These are phyloP conservation scores for Mortierella sp. DNA, from an alignment of 371 early-diverging fungal species.

Conservation along the genomic window DNA sequence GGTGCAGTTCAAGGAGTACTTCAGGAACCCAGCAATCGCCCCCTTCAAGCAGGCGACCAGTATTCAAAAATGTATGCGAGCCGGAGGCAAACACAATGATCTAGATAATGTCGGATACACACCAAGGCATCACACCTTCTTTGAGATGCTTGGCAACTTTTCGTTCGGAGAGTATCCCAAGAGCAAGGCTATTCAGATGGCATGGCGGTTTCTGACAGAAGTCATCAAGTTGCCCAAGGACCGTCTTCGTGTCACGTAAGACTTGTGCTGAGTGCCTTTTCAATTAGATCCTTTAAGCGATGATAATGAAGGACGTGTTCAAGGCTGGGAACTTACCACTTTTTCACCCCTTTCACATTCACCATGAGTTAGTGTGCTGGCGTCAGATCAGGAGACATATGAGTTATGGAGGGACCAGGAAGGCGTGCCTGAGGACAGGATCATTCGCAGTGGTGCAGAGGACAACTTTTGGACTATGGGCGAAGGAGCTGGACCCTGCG, in stretches of 20 bases:
- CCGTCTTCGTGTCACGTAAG: slow-evolving; percentile 77
- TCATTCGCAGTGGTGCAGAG: slow-evolving; percentile 69
- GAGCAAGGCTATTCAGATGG: slow-evolving; percentile 72
- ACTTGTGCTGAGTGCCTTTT: neutral
- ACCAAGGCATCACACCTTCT: slow-evolving; percentile 87
- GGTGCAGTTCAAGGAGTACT: slow-evolving; percentile 86
- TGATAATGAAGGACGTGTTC: neutral
- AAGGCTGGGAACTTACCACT: neutral
- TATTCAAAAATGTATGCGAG: slow-evolving; percentile 84
- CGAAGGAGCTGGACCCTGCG: slow-evolving; percentile 87
- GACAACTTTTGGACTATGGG: slow-evolving; percentile 93
- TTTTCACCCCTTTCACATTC: too few relatives aligned
- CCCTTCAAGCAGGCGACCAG: slow-evolving; percentile 75
- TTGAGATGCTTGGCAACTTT: slow-evolving; percentile 91
- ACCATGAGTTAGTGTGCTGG: slow-evolving; percentile 66
- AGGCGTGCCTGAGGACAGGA: slow-evolving; percentile 73
- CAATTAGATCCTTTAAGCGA: too few relatives aligned
- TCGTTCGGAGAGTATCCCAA: slow-evolving; percentile 82
- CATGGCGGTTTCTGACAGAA: slow-evolving; percentile 81
- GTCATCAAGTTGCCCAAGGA: slow-evolving; percentile 72
- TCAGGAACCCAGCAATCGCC: slow-evolving; percentile 74
- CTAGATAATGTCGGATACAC: slow-evolving; percentile 87
- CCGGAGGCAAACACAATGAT: slow-evolving; percentile 90
- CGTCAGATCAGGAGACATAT: slow-evolving; percentile 76
- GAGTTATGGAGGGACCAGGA: slow-evolving; percentile 75